Conservation (phyloP, 306 rosid species). For the Inga laurina region DNA sequence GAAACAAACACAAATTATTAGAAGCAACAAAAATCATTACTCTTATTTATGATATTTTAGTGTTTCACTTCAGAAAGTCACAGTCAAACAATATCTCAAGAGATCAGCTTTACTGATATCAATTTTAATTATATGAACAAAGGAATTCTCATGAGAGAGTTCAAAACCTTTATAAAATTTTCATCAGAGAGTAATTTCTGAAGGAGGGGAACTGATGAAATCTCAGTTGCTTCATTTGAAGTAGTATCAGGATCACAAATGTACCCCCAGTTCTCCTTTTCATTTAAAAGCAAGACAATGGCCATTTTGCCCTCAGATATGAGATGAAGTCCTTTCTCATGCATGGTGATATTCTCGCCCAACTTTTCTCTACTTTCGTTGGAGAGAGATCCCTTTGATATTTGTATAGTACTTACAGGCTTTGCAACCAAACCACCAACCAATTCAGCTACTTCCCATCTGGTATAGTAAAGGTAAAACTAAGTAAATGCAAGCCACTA, state of each 20-base stretch:
- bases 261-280: conserved; percentile 36
- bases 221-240: conserved; percentile 44
- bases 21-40: neutral
- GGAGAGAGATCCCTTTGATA: conserved; percentile 53
- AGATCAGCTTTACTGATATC: conserved; percentile 29
- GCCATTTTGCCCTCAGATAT: conserved; percentile 79
- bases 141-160: conserved; percentile 25
- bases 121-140: conserved; percentile 10
- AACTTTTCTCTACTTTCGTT: conserved; percentile 49
- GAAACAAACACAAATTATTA: conserved; percentile 42
- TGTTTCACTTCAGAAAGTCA: conserved; percentile 17
- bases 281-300: conserved; percentile 60
- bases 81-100: conserved; percentile 23
- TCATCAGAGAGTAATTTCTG: conserved; percentile 52
- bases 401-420: conserved; percentile 43
- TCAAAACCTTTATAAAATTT: conserved; percentile 55
- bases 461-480: conserved; percentile 44
- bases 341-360: conserved; percentile 43
- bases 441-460: conserved; percentile 70
- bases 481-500: conserved; percentile 11
- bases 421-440: conserved; percentile 43
- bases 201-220: conserved; percentile 36
- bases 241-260: conserved; percentile 36
- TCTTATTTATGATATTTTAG: conserved; percentile 4
- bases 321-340: conserved; percentile 63